These are phyloP conservation scores for bread wheat (Triticum aestivum) DNA, from an alignment of 176 grass and related monocot species.

Conservation along the genomic window DNA sequence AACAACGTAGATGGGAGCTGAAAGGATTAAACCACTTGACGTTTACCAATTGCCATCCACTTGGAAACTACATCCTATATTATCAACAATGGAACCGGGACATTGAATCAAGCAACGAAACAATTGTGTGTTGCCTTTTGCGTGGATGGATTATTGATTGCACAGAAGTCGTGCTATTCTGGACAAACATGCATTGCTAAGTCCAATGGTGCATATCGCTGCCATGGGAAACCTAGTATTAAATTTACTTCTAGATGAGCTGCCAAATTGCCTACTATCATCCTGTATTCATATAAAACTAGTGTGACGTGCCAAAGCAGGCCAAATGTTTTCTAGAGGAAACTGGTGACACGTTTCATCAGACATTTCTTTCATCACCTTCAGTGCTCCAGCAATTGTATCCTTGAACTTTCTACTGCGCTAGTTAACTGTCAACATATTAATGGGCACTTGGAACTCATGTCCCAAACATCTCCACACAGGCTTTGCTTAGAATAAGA, in stretches of 20 bases:
- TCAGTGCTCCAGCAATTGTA: neutral
- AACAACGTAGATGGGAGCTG: neutral
- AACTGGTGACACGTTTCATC: neutral
- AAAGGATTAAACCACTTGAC: neutral
- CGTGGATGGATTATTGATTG: conserved; percentile 9
- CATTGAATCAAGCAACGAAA: neutral
- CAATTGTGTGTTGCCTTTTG: neutral
- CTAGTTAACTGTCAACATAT: neutral
- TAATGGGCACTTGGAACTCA: neutral
- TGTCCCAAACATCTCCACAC: neutral
- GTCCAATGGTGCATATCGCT: neutral
- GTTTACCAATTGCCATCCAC: neutral
- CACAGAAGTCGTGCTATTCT: neutral
- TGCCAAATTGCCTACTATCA: neutral
- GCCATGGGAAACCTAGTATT: neutral
- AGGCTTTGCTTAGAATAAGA: neutral
- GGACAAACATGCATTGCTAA: neutral
- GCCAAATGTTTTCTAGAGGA: neutral
- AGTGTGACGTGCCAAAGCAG: neutral
- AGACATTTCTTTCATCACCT: neutral
- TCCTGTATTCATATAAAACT: neutral
- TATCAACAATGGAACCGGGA: neutral
- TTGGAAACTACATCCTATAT: neutral
- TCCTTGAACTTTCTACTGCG: neutral
- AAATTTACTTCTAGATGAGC: neutral